Base-by-base conservation (phyloP, 2,329 filamentous ascomycete species). In the Fusarium tricinctum region DNA sequence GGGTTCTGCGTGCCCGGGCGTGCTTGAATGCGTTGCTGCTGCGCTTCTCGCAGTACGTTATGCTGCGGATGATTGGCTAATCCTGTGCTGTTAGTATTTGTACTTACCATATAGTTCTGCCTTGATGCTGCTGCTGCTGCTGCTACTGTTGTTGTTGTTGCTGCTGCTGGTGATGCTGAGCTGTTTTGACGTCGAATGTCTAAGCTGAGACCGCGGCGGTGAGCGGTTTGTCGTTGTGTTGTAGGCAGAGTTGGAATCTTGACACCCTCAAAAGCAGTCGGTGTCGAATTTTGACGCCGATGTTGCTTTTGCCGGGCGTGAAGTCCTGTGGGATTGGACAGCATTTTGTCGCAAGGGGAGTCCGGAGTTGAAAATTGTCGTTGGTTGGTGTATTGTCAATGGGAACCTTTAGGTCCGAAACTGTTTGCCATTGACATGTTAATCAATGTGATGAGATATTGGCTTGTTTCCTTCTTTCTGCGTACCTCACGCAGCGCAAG, bases 271-370 rank as follows among this genome's bases (percentile, higher is more conserved):
- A 92, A 92, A 79, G 87, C 88, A 80, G 87, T 88, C 70, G 92
- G 92, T 77, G 92, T 95, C 76, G 94, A 97, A 77, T 92, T 91
- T 84, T 97, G 93, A 83, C 94, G 91, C 80, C 92, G 88, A 83
- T 97, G 93, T 56, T 79, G 78, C 74, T 75, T 74, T 74, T 80
- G 79, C 44, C 77, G 73, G 81, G 87, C 86, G 79, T 92, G 90
- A 84, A 93, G 88, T 85, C 85, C 89, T 82, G 87, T 85, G 79
- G 88, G 85, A 84, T 91, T 89, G 83, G 91, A 92, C 89, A 94
- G 90, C 92, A 94, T 94, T 61, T 82, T 85, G 83, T 85, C 86
- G 89, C 77, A 86, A 88, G 88, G 86, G 68, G 82, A 92, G 89
- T 91, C 88, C 89, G 89, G 89, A 88, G 80, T 70, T 75, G 66